Evolutionary conservation across 2,329 filamentous ascomycete genomes (phyloP).

Genomic region (Thermothelomyces thermophilus): DNA sequence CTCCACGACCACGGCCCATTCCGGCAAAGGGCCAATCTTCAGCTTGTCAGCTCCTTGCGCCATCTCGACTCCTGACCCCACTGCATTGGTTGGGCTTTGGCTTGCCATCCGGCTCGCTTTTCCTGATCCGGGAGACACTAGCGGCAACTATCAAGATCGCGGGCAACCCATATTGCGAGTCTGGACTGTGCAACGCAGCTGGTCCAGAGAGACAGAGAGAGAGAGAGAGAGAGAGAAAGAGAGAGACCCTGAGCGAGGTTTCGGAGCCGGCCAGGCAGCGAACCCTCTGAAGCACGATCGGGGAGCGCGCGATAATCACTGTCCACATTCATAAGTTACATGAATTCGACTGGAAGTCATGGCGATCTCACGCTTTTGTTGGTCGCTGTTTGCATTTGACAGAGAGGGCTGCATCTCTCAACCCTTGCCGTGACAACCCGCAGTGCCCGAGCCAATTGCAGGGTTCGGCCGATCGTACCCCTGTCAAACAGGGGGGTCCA

Average conservation of each 20-base stretch:
- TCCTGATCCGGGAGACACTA: conserved; percentile 10
- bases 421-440: background rate
- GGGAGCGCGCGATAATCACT: too few species aligned
- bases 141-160: conserved; percentile 2
- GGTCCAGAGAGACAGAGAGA: too few species aligned
- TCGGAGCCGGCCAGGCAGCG: too few species aligned
- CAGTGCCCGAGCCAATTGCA: background rate
- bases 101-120: background rate
- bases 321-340: too few species aligned
- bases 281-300: too few species aligned
- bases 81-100: background rate
- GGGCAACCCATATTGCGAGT: background rate
- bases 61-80: background rate
- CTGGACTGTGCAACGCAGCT: background rate
- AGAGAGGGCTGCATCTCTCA: background rate
- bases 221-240: too few species aligned
- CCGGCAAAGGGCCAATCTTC: conserved; percentile 3
- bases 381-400: background rate
- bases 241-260: too few species aligned
- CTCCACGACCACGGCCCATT: background rate
- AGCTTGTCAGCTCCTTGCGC: conserved; percentile 1
- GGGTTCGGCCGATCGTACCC: conserved; percentile 8
- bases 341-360: too few species aligned
- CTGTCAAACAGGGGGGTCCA: background rate
- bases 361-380: too few species aligned